Evolutionary conservation across 371 early-diverging fungal species (phyloP).

Genomic region (Syncephalis plumigaleata): DNA sequence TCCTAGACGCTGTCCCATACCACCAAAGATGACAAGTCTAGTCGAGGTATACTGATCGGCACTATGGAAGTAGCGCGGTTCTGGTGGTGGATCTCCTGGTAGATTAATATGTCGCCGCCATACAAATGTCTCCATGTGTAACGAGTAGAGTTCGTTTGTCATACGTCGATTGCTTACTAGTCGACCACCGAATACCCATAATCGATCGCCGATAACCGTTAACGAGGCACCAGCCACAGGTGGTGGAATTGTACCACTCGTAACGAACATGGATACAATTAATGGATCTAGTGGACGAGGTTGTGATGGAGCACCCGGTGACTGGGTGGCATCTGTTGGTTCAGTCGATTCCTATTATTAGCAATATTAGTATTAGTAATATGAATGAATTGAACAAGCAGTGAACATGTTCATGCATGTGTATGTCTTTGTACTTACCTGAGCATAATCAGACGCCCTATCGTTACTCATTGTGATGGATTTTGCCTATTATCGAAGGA

Average conservation of each 20-base stretch:
- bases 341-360: slow-evolving; percentile 7
- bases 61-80: slow-evolving; percentile 64
- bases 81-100: slow-evolving; percentile 20
- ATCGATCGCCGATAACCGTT: slow-evolving; percentile 37
- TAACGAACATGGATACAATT: slow-evolving; percentile 42
- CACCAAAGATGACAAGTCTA: slow-evolving; percentile 40
- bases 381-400: background rate
- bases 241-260: slow-evolving; percentile 59
- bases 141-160: slow-evolving; percentile 51
- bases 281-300: no score
- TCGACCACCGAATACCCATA: slow-evolving; percentile 66
- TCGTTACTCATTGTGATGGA: no score
- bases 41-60: slow-evolving; percentile 34
- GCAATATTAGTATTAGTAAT: background rate
- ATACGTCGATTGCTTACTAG: slow-evolving; percentile 41
- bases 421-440: no score
- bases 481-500: no score
- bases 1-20: slow-evolving; percentile 30
- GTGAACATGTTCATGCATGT: no score
- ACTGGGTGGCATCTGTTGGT: slow-evolving; percentile 17
- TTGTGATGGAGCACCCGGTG: slow-evolving; percentile 39
- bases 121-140: slow-evolving; percentile 34
- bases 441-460: no score
- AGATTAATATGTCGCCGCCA: slow-evolving; percentile 28
- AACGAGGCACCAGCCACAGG: slow-evolving; percentile 59